Evolutionary conservation across 75 land plant species (phyloP), one percentile per base, ranked within the genome.

Genomic region (Cryptomeria japonica): DNA sequence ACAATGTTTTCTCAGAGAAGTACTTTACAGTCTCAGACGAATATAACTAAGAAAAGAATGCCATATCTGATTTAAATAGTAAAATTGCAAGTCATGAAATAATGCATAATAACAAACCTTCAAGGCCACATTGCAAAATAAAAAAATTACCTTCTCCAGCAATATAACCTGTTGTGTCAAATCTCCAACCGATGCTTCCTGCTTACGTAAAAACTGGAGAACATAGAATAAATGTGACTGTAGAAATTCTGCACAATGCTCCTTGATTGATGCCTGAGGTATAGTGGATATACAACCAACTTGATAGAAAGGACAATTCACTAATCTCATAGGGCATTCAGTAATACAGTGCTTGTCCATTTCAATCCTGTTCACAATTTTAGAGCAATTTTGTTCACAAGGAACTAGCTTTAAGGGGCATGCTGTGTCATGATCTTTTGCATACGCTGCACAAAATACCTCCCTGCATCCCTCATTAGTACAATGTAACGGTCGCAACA

Each of bases 291-390:
- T 80, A 78, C 99, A 97, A 37, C 99, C 99, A 61, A 93, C 88
- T 49, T 90, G 90, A 86, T 92, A 92, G 87, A 96, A 97, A 31
- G 98, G 98, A 86, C 99, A 97, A n/a, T 92, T 96, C 39, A 90
- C 90, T 72, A 96, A 90, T 93, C 89, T 96, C 99, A 97, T 97
- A 31, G 96, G 94, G 88, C 99, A 97, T 19, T 92, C 93, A 28
- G 95, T 96, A 14, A 94, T 89, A 61, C 98, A 96, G 88, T 97
- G 99, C 72, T 88, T 89, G 77, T 95, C 99, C 99, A 97, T 97
- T 32, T 95, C 97, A 34, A 93, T 86, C 87, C 99, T 90, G 93
- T 86, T 86, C 61, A 97, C 86, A 37, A 42, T 83, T 9, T 89
- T 92, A 55, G 90, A 85, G 80, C 99, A 97, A n/a, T 89, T 90